Evolutionary conservation across 1,284 basidiomycete species (phyloP), one percentile per base, ranked within the genome.

Genomic region (Hortiboletus rubellus): DNA sequence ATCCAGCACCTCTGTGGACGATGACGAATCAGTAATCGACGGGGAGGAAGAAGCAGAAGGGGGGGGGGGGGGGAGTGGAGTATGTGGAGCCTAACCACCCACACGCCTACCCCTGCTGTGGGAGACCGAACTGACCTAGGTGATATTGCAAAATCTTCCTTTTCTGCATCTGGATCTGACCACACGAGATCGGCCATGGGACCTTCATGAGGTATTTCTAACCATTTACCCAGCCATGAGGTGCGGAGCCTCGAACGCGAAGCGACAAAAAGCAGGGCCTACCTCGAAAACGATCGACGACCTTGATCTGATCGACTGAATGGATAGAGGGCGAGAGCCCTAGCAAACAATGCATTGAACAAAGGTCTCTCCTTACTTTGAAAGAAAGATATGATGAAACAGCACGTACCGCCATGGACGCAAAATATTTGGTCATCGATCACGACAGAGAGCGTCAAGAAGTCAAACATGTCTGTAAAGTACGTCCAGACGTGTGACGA

Each of bases 391-490:
- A 37, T 50, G 43, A n/a, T 27, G n/a, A 6, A 6, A 27, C 50
- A 24, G 30, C 30, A 65, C 65, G 45, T 65, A 90, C 94, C 96
- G 65, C 96, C 96, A 68, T 99, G 96, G 4, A 99, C 96, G 70
- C 97, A 99, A 74, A 99, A 98, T 80, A 99, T 98, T 69, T 89
- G 90, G 79, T 99, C 94, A 77, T 99, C 97, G 68, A 99, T 98
- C 59, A 99, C 96, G 57, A 97, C 96, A 38, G 92, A 95, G 50
- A 99, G 80, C 8, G 97, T 99, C 63, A 99, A 77, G 76, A 96
- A 99, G 80, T 99, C 97, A 75, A 99, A 99, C 97, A 99, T 98
- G 78, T 99, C 97, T 59, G 97, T 99, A 71, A 99, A 99, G 75
- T 98, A 98, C 40, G 94, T 96, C 97, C 97, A 99, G 41, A 98